Conservation (phyloP, 2,329 filamentous ascomycete genomes). For the Cladosporium sphaerospermum region DNA sequence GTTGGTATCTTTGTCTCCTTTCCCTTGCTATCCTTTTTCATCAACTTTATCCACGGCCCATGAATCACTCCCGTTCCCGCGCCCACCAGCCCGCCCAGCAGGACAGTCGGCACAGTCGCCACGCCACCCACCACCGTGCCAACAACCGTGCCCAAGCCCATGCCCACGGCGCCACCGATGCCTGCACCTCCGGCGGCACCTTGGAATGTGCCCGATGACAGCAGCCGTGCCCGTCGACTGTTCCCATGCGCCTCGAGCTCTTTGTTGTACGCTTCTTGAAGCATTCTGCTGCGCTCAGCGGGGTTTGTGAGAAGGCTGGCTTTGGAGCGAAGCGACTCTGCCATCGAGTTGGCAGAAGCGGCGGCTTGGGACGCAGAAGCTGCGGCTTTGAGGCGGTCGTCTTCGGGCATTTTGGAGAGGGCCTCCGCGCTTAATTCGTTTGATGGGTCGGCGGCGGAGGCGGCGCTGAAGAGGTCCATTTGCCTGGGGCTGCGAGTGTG, state of each 20-base stretch:
- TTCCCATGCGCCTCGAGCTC: constrained; percentile 28
- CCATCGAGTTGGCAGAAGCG: neutral
- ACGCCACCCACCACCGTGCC: constrained; percentile 36
- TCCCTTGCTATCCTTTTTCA: constrained; percentile 12
- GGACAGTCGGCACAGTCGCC: constrained; percentile 35
- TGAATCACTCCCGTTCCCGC: constrained; percentile 36
- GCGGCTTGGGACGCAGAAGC: constrained; percentile 8
- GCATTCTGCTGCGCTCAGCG: constrained; percentile 21
- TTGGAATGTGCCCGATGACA: constrained; percentile 34
- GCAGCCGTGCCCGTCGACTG: constrained; percentile 21
- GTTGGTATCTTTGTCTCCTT: constrained; percentile 13
- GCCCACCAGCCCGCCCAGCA: constrained; percentile 35
- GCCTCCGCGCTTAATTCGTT: neutral
- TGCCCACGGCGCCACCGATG: constrained; percentile 36
- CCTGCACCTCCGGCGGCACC: constrained; percentile 37
- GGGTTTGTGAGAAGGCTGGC: constrained; percentile 18
- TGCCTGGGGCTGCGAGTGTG: too few species aligned
- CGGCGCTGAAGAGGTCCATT: too few species aligned
- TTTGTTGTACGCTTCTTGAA: constrained; percentile 28
- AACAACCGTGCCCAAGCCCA: constrained; percentile 37
- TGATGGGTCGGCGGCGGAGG: neutral
- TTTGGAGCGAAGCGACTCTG: constrained; percentile 17
- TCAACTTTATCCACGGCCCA: constrained; percentile 40
- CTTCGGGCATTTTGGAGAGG: constrained; percentile 6
- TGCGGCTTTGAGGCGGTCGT: constrained; percentile 8